Evolutionary conservation across 768 basidiomycete species (phyloP).

Genomic region (Auricularia cornea): DNA sequence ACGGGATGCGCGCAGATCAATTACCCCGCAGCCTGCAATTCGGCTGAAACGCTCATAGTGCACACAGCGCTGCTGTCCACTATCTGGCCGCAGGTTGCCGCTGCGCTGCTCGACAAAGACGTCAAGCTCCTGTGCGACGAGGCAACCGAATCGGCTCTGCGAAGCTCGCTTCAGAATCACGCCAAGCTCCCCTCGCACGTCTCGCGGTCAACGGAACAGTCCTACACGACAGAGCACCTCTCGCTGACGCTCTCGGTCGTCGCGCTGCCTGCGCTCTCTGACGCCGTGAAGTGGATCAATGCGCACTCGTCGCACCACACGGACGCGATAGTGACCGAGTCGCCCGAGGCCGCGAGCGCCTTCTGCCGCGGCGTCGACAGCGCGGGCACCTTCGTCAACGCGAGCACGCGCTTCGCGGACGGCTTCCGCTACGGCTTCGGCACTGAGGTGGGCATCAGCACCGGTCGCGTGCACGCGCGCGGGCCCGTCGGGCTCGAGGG

Average conservation of each 20-base stretch:
- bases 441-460: slow-evolving; percentile 96
- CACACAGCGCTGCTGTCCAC: slow-evolving; percentile 64
- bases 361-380: slow-evolving; percentile 89
- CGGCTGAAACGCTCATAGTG: slow-evolving; percentile 81
- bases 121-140: slow-evolving; percentile 79
- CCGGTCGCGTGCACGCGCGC: slow-evolving; percentile 91
- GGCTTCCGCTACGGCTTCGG: slow-evolving; percentile 96
- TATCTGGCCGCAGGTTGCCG: slow-evolving; percentile 76
- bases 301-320: slow-evolving; percentile 92
- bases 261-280: slow-evolving; percentile 56
- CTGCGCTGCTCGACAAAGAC: slow-evolving; percentile 53
- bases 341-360: slow-evolving; percentile 46
- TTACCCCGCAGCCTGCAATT: slow-evolving; percentile 95
- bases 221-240: slow-evolving; percentile 86
- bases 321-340: slow-evolving; percentile 85
- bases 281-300: slow-evolving; percentile 87
- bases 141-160: slow-evolving; percentile 49
- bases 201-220: slow-evolving; percentile 42
- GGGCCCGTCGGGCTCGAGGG: slow-evolving; percentile 95
- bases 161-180: slow-evolving; percentile 22
- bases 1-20: slow-evolving; percentile 50
- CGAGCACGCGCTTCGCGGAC: slow-evolving; percentile 92
- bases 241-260: slow-evolving; percentile 76
- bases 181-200: slow-evolving; percentile 29
- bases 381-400: slow-evolving; percentile 89